Evolutionary conservation across 768 basidiomycete genomes (phyloP).

Genomic region (Tricholoma furcatifolium): DNA sequence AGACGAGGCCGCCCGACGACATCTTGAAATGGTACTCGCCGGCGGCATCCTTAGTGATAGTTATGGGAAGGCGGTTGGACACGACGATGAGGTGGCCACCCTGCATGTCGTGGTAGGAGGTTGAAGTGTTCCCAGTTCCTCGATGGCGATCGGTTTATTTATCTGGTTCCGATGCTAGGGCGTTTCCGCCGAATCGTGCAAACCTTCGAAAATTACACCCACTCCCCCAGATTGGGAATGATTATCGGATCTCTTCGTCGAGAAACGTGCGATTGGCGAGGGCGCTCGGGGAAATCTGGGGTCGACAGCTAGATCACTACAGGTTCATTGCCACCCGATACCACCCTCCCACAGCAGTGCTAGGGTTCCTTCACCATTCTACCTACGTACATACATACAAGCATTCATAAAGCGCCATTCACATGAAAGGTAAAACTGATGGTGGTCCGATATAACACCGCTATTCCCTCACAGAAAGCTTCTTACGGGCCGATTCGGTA

Average conservation of each 20-base stretch:
- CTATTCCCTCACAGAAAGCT: slow-evolving; percentile 5
- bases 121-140: slow-evolving; percentile 25
- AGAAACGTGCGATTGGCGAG: slow-evolving; percentile 25
- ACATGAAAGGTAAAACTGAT: slow-evolving; percentile 4
- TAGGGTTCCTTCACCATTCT: background rate
- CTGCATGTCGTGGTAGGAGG: slow-evolving; percentile 41
- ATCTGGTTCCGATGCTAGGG: slow-evolving; percentile 5
- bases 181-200: background rate
- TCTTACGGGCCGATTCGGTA: slow-evolving; percentile 11
- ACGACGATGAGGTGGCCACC: slow-evolving; percentile 88
- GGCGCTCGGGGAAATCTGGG: slow-evolving; percentile 8
- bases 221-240: slow-evolving; percentile 33
- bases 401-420: background rate
- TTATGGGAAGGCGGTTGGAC: slow-evolving; percentile 92
- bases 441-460: slow-evolving; percentile 8
- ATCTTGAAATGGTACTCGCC: slow-evolving; percentile 99
- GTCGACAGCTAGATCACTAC: no score
- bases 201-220: slow-evolving; percentile 23
- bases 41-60: slow-evolving; percentile 88
- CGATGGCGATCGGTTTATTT: slow-evolving; percentile 20
- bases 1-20: slow-evolving; percentile 97
- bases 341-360: no score
- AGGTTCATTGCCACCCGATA: background rate
- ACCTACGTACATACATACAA: background rate
- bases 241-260: slow-evolving; percentile 27